A percentile compares a stretch with the other conserved stretches of the same genome.
Conservation (phyloP, 192 early-diverging fungal species). For the Coemansia sp. region DNA sequence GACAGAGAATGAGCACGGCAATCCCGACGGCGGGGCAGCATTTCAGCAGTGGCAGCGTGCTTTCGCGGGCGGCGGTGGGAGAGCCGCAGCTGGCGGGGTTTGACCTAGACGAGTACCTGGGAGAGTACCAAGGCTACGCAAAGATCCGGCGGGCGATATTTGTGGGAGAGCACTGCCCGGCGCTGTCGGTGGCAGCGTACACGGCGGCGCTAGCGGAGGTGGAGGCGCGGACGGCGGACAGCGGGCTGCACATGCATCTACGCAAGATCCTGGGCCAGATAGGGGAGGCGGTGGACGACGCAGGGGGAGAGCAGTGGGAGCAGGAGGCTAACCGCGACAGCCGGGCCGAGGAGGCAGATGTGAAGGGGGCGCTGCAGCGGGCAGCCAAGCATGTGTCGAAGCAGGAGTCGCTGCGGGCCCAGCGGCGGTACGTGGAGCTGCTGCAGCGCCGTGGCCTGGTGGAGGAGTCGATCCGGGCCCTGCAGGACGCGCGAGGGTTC, state of each 20-base stretch:
- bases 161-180: constrained; percentile 13
- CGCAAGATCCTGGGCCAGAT: constrained; percentile 14
- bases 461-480: constrained; percentile 17
- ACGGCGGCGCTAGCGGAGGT: constrained; percentile 20
- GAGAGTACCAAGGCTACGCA: constrained; percentile 16
- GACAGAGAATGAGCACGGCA: constrained; percentile 18
- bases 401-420: constrained; percentile 13
- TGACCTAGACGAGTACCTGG: constrained; percentile 14
- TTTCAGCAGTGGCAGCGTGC: neutral
- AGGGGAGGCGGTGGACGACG: neutral
- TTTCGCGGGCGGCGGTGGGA: neutral
- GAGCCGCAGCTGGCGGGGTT: constrained; percentile 25
- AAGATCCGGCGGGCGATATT: constrained; percentile 26
- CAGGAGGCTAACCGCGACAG: constrained; percentile 1
- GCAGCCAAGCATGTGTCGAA: constrained; percentile 16
- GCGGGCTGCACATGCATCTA: constrained; percentile 1
- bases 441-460: constrained; percentile 6
- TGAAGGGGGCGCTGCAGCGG: constrained; percentile 6
- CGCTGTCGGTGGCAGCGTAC: constrained; percentile 13
- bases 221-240: constrained; percentile 11
- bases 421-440: constrained; percentile 6
- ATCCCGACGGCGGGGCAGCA: constrained; percentile 5
- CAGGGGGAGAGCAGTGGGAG: constrained; percentile 2
- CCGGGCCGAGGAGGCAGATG: constrained; percentile 5
- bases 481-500: constrained; percentile 24